Evolutionary conservation across 257 asterid genomes (phyloP).

Genomic region (Solanum infundibuliforme): DNA sequence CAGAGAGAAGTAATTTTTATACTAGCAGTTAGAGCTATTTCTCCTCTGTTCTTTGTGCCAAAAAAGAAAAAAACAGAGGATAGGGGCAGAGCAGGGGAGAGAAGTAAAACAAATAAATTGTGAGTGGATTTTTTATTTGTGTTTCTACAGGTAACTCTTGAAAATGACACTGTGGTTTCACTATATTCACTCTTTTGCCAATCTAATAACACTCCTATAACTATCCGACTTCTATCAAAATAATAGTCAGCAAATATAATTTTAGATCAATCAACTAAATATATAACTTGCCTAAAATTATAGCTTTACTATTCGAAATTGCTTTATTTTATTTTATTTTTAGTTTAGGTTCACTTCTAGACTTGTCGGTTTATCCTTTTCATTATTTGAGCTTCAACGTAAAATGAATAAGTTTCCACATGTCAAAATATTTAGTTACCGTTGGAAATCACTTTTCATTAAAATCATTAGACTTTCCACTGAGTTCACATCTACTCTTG

Average conservation of each 20-base stretch:
- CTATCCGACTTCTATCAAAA: neutral
- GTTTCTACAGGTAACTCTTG: neutral
- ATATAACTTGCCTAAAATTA: neutral
- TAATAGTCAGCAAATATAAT: neutral
- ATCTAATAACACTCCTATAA: neutral
- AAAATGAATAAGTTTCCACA: neutral
- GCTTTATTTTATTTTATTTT: neutral
- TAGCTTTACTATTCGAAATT: neutral
- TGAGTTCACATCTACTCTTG: neutral
- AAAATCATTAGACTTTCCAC: neutral
- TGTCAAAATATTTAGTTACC: neutral
- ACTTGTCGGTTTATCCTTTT: neutral
- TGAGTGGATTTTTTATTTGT: neutral
- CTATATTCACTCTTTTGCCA: neutral
- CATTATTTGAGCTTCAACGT: neutral
- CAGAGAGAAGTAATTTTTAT: neutral
- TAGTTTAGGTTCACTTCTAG: neutral
- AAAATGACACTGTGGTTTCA: neutral
- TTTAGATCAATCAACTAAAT: neutral
- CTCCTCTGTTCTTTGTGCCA: constrained; percentile 29
- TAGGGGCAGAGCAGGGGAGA: constrained; percentile 5
- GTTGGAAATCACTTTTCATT: neutral
- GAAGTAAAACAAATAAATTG: neutral
- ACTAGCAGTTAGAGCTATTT: neutral
- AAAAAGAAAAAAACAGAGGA: constrained; percentile 13